Conservation (phyloP, 257 asterid species). For the Voacanga thouarsii region DNA sequence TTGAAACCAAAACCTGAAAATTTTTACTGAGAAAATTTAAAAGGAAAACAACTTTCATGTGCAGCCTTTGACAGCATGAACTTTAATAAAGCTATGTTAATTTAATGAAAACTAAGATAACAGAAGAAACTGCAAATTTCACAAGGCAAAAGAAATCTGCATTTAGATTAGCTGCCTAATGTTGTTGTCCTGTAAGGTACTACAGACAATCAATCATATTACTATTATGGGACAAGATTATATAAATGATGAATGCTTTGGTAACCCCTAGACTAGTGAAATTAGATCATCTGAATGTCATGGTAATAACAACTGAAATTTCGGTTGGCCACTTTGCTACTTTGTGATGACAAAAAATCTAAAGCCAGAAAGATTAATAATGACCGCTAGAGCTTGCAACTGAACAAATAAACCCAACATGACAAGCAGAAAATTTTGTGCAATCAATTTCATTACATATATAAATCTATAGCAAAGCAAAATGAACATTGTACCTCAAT, state of each 20-base stretch:
- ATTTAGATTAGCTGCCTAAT: not conserved
- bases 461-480: not conserved
- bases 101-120: not conserved
- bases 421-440: not conserved
- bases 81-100: not conserved
- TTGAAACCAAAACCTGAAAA: not conserved
- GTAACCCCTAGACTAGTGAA: not conserved
- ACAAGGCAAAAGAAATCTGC: not conserved
- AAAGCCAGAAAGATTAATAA: not conserved
- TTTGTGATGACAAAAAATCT: not conserved
- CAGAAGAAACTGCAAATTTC: not conserved
- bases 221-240: not conserved
- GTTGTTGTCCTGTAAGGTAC: too few relatives aligned
- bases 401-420: not conserved
- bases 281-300: not conserved
- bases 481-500: slow-evolving; percentile 32
- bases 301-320: not conserved
- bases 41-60: not conserved
- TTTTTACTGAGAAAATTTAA: not conserved
- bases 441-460: not conserved
- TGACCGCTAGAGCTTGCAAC: not conserved
- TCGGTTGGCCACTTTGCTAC: not conserved
- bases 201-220: not conserved
- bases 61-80: not conserved
- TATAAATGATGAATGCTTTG: not conserved